Base-by-base conservation (phyloP, 78 protist species). In the Cavenderia fasciculata region DNA sequence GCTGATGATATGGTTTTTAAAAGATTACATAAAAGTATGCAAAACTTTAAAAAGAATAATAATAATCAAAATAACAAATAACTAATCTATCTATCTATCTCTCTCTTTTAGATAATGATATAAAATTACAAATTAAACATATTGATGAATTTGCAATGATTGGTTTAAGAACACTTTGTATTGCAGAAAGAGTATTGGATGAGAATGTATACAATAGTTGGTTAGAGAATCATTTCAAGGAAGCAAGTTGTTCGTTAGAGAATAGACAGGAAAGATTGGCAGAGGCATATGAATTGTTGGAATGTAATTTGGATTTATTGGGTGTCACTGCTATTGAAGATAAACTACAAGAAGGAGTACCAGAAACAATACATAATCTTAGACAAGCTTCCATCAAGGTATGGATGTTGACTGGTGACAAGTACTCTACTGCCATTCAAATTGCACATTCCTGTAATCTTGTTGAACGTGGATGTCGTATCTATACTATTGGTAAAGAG, bases 401-500 rank as follows among this genome's bases (percentile, higher is more conserved):
- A 11, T 98, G 99, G 99, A 95, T 98, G 95, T 90, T 98, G 29
- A 98, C 99, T 0, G 99, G 99, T 77, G 99, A 98, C 92, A 98
- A 98, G 76, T 74, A 74, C 12, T 96, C 95, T 43, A 98, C 99
- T 2, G 99, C 99, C 7, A 70, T 95, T 43, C 92, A 97, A 85
- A 97, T 99, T 44, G 99, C 96, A 0, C 44, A 61, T 16, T 71
- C 96, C 1, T 95, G 98, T 92, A 23, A 94, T 21, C 85, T 98
- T 18, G 85, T 88, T 6, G 84, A 69, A 25, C 86, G 71, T 1
- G 47, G 11, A 0, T 31, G 70, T 38, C 56, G 56, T 66, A 57
- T 76, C 38, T 93, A 10, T 52, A 86, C 88, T 29, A 23, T 70
- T 65, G 90, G 84, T 14, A 85, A 74, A 25, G 23, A 59, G 54